Conservation (phyloP, 352 stramenopile species). For the Elongisporangium prolatum region DNA sequence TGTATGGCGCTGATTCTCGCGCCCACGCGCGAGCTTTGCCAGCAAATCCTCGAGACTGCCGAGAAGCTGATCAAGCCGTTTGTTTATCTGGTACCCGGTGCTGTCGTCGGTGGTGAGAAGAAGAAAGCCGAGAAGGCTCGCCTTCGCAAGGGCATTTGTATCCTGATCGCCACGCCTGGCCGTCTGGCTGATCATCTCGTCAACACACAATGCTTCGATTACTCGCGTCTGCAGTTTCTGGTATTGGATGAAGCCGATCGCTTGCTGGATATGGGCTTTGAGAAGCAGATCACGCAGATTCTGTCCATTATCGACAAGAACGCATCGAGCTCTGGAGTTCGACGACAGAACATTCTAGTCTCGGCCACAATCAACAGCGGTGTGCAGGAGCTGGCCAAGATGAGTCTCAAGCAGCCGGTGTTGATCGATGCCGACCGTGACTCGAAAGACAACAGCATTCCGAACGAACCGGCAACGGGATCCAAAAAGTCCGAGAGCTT, state of each 20-base stretch:
- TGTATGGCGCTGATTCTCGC: slow-evolving; percentile 91
- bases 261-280: slow-evolving; percentile 99
- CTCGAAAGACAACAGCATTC: slow-evolving; percentile 7
- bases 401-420: slow-evolving; percentile 75
- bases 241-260: slow-evolving; percentile 99
- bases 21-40: slow-evolving; percentile 93
- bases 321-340: background rate
- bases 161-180: slow-evolving; percentile 97
- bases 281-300: slow-evolving; percentile 99
- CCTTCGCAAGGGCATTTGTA: slow-evolving; percentile 90
- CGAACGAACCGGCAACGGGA: slow-evolving; percentile 4
- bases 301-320: slow-evolving; percentile 89
- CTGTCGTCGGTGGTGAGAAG: slow-evolving; percentile 94
- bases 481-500: slow-evolving; percentile 57
- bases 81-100: slow-evolving; percentile 79
- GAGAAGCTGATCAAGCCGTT: slow-evolving; percentile 92
- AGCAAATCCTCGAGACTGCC: slow-evolving; percentile 95
- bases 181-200: slow-evolving; percentile 96
- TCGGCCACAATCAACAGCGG: slow-evolving; percentile 87
- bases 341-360: slow-evolving; percentile 78
- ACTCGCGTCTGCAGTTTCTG: slow-evolving; percentile 91
- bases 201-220: slow-evolving; percentile 90
- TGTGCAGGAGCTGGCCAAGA: slow-evolving; percentile 75
- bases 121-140: slow-evolving; percentile 87
- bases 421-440: slow-evolving; percentile 72